Conservation (phyloP, 1,284 basidiomycete genomes). For the Cystobasidium pallidum region DNA sequence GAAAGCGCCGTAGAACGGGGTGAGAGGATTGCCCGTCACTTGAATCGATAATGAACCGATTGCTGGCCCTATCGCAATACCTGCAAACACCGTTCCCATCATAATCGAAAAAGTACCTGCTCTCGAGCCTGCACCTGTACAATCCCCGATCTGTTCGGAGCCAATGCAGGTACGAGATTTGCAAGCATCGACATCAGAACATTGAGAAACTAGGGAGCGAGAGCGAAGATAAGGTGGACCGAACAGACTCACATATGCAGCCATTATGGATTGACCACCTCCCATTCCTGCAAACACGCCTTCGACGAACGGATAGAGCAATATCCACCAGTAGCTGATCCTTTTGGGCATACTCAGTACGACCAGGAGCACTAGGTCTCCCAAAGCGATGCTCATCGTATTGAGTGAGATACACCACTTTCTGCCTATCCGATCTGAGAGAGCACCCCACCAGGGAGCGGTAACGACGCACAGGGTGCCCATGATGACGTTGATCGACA, state of each 20-base stretch:
- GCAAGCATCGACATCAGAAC: too few relatives aligned
- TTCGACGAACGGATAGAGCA: constrained; percentile 30
- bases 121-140: constrained; percentile 34
- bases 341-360: constrained; percentile 23
- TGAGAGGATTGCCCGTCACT: constrained; percentile 21
- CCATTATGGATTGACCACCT: constrained; percentile 27
- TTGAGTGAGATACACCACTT: constrained; percentile 31
- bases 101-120: constrained; percentile 37
- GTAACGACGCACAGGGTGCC: constrained; percentile 34
- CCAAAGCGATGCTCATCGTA: constrained; percentile 31
- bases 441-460: constrained; percentile 23
- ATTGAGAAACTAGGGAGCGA: too few relatives aligned
- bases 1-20: constrained; percentile 34
- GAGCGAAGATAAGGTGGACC: too few relatives aligned
- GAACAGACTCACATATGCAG: constrained; percentile 12
- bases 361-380: constrained; percentile 28
- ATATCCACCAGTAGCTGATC: constrained; percentile 33
- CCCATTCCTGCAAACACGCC: constrained; percentile 32
- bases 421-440: constrained; percentile 36
- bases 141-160: constrained; percentile 36
- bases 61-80: constrained; percentile 38
- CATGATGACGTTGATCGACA: constrained; percentile 35
- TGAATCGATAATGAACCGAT: constrained; percentile 31
- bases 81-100: constrained; percentile 34
- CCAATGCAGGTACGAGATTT: constrained; percentile 1